Base-by-base conservation (phyloP, 768 basidiomycete species). In the Termitomyces heimii region DNA sequence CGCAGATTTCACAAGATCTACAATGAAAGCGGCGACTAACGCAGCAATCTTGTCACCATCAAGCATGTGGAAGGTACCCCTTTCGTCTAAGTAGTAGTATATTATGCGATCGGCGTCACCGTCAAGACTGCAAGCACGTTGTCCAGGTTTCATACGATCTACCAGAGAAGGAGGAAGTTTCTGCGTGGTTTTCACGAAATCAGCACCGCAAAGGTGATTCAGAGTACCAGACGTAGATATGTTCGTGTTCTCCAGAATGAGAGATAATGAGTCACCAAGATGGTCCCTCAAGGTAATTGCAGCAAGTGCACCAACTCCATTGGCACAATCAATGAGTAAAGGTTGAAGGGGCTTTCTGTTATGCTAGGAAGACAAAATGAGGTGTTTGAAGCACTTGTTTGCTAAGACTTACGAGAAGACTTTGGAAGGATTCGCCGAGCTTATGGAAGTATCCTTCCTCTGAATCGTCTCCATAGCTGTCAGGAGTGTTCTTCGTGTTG, bases 31-130 rank as follows among this genome's bases (percentile, higher is more conserved):
- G 10, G 97, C 93, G 24, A 93, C 93, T 35, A 99, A 79, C 0
- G 89, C 86, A 4, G 97, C 92, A 57, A 98, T 98, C 80, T 98
- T 99, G 75, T 99, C 97, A 12, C 97, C 97, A 63, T 99, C 97
- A 42, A 99, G 82, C 82, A 99, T 84, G 65, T 84, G 88, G 77
- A 98, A 99, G 53, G 80, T 76, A 34, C 82, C 78, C 31, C 79
- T 76, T 58, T 87, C 83, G 68, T 94, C 91, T 58, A 92, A 72
- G 70, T 97, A 98, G 74, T 86, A 98, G 69, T 94, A 99, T 67
- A 99, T 95, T 63, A 99, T 75, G 39, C 97, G 85, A 74, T 99
- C 97, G 4, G 97, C 97, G 70, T 99, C 97, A 37, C 97, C 97
- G 63, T 99, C 97, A 55, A 97, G 80, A 67, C 94, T 96, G 71